These are phyloP conservation scores for Eutypella sp. DNA, from an alignment of 2,329 filamentous ascomycete species.

Conservation along the genomic window DNA sequence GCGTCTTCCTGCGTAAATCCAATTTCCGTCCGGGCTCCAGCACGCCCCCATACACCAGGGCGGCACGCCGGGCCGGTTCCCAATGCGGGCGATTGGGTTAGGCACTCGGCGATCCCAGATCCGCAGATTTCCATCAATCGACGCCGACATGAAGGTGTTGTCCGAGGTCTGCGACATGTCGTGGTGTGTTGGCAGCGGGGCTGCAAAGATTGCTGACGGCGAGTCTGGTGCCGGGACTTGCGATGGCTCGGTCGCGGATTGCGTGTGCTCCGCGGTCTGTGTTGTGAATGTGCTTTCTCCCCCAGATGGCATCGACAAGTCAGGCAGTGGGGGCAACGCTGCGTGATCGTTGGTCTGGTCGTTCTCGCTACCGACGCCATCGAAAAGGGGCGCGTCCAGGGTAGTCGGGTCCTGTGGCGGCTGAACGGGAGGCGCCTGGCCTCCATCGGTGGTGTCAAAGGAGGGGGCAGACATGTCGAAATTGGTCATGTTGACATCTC, in stretches of 20 bases:
- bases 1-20: constrained; percentile 84
- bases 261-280: constrained; percentile 6
- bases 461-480: constrained; percentile 37
- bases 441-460: constrained; percentile 24
- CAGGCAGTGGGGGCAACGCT: constrained; percentile 12
- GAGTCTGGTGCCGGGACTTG: constrained; percentile 22
- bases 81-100: constrained; percentile 73
- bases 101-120: constrained; percentile 84
- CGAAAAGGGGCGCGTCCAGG: constrained; percentile 10
- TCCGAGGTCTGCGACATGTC: constrained; percentile 60
- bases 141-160: constrained; percentile 81
- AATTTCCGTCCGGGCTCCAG: constrained; percentile 94
- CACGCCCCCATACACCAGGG: constrained; percentile 98
- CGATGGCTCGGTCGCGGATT: constrained; percentile 7
- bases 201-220: constrained; percentile 33
- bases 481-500: constrained; percentile 29
- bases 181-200: constrained; percentile 35
- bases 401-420: constrained; percentile 11
- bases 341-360: constrained; percentile 5
- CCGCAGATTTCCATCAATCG: constrained; percentile 81
- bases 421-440: constrained; percentile 23
- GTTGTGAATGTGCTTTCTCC: constrained; percentile 11
- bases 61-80: constrained; percentile 68
- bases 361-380: constrained; percentile 3
- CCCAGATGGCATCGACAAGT: constrained; percentile 6